These are phyloP conservation scores for Nakazawaea populi DNA, from an alignment of 805 yeast genomes.

Conservation along the genomic window DNA sequence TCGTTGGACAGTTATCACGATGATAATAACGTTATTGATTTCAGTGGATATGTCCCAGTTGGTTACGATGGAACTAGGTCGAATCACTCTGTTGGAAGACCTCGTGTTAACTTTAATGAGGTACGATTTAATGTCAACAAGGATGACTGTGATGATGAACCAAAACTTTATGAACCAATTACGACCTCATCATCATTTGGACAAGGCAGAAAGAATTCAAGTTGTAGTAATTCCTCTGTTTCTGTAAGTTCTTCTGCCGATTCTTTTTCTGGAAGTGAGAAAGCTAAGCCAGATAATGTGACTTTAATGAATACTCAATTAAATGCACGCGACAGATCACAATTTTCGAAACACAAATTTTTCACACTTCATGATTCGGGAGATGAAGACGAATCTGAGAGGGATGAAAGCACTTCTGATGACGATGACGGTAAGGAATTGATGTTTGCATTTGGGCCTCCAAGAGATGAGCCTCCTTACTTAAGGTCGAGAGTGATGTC, in stretches of 20 bases:
- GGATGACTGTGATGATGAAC: background rate
- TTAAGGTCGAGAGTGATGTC: constrained; percentile 32
- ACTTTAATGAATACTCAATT: background rate
- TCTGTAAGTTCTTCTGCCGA: background rate
- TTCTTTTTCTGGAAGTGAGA: background rate
- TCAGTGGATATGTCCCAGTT: constrained; percentile 32
- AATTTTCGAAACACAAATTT: background rate
- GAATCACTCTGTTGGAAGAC: constrained; percentile 21
- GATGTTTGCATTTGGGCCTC: constrained; percentile 38
- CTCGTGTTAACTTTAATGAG: background rate
- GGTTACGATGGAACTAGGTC: constrained; percentile 28
- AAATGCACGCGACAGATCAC: background rate
- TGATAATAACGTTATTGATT: constrained; percentile 11
- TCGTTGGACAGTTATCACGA: constrained; percentile 64
- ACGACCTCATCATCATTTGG: background rate
- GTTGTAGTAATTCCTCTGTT: background rate
- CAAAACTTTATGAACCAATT: background rate
- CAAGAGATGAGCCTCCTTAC: constrained; percentile 32
- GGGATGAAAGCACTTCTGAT: constrained; percentile 18
- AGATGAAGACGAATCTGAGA: constrained; percentile 11
- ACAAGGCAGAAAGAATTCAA: background rate
- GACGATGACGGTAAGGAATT: constrained; percentile 37
- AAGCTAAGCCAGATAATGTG: constrained; percentile 13
- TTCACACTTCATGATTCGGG: constrained; percentile 7
- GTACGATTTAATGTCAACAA: constrained; percentile 3